A percentile compares a stretch with the other conserved stretches of the same genome.
phyloP scores from a whole-genome alignment of 805 yeast species.

The Yarrowia bubula region DNA sequence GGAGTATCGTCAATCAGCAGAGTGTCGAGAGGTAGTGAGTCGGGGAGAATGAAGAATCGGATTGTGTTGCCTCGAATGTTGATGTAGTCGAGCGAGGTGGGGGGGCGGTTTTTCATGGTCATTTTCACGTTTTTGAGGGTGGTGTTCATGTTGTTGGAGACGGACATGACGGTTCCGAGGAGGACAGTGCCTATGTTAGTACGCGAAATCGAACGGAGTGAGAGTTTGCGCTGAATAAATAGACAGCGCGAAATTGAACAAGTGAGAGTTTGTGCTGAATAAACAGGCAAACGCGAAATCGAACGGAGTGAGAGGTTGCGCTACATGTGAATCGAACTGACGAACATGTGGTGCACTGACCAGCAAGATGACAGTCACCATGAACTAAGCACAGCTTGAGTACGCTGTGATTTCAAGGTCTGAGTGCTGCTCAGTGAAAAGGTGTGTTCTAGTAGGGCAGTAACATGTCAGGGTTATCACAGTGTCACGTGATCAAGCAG shows the following conservation, averaged over 20 bases:
- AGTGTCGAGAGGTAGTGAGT: slow-evolving; percentile 65
- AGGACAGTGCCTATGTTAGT: slow-evolving; percentile 54
- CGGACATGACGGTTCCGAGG: slow-evolving; percentile 79
- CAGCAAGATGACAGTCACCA: too few species aligned
- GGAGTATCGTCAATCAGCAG: slow-evolving; percentile 47
- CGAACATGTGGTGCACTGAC: too few species aligned
- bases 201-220: not conserved
- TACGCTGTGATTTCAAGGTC: too few species aligned
- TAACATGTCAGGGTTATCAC: too few species aligned
- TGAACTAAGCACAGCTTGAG: too few species aligned
- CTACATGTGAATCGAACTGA: too few species aligned
- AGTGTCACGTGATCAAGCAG: too few species aligned
- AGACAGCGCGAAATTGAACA: not conserved
- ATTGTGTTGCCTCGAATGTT: slow-evolving; percentile 88
- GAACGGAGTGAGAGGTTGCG: too few species aligned
- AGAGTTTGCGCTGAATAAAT: not conserved
- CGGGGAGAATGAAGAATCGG: slow-evolving; percentile 80
- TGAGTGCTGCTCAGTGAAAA: too few species aligned
- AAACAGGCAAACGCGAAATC: not conserved
- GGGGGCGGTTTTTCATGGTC: slow-evolving; percentile 67
- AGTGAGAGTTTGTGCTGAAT: not conserved
- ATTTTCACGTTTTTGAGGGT: slow-evolving; percentile 76
- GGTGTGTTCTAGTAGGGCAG: too few species aligned
- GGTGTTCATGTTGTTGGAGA: slow-evolving; percentile 89
- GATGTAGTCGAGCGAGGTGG: slow-evolving; percentile 69